phyloP scores from a whole-genome alignment of 257 asterid species.

The Cordia subcordata region DNA sequence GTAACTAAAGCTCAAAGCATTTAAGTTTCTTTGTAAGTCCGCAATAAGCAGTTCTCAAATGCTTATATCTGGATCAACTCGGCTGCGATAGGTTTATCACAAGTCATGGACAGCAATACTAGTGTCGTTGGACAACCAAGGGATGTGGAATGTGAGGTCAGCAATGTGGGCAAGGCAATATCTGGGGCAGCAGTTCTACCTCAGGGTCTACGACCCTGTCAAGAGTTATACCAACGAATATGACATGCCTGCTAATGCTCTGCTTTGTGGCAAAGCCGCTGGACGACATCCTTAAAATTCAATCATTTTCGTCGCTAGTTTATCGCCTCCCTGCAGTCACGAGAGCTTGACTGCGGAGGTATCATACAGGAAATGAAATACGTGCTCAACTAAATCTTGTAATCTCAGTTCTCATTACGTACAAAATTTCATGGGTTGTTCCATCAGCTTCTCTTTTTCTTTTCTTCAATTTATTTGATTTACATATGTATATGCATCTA shows the following conservation, averaged over 20 bases:
- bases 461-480: too few species aligned
- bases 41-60: background rate
- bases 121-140: conserved; percentile 92
- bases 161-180: conserved; percentile 91
- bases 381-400: background rate
- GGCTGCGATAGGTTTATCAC: conserved; percentile 94
- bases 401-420: too few species aligned
- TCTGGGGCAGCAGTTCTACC: conserved; percentile 84
- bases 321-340: conserved; percentile 34
- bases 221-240: conserved; percentile 62
- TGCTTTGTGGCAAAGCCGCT: conserved; percentile 81
- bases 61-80: background rate
- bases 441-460: too few species aligned
- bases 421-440: too few species aligned
- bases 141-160: conserved; percentile 97
- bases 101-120: conserved; percentile 77
- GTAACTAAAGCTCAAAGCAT: conserved; percentile 20
- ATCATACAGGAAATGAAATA: background rate
- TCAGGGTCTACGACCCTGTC: conserved; percentile 62
- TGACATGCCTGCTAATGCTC: conserved; percentile 60
- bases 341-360: conserved; percentile 55
- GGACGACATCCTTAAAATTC: conserved; percentile 38
- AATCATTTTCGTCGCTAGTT: conserved; percentile 7
- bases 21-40: too few species aligned
- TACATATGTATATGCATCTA: too few species aligned